Base-by-base conservation (phyloP, 495 filamentous ascomycete species). In the Sabuloglossum arenarium region DNA sequence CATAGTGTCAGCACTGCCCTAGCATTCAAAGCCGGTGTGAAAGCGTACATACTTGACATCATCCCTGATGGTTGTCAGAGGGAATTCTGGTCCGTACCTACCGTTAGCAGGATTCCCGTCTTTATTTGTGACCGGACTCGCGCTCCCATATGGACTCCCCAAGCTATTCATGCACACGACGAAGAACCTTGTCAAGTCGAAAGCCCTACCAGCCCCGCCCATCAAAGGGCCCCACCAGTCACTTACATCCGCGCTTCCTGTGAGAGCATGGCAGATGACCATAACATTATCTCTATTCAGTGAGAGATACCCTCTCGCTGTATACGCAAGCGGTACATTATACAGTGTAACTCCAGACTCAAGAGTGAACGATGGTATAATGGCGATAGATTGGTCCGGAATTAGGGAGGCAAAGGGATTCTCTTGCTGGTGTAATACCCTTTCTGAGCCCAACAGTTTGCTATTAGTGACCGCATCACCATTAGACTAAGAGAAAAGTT, bases 191-290 rank as follows among this genome's bases (percentile, higher is more conserved):
- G 86, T 85, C 12, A 81, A 79, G 67, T 98, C 91, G 63, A 98
- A 97, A 1, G 89, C 90, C 61, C 85, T 83, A 31, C 90, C 89
- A 53, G 84, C 77, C 9, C 88, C 86, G 28, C 88, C 88, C 9
- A 97, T 78, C 23, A 98, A 75, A 19, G 91, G 91, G 6, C 91
- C 91, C 91, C 91, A 98, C 91, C 91, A 98, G 70, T 98, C 91
- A 58, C 79, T 78, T 28, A 96, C 91, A 71, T 98, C 91, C 56
- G 91, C 88, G 61, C 89, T 95, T 52, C 91, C 91, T 34, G 91
- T 94, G 61, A 98, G 70, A 42, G 91, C 91, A 71, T 98, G 91
- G 68, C 91, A 98, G 61, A 98, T 94, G 53, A 98, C 83, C 80
- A 98, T 81, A 55, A 76, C 87, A 79, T 98, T 98, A 71, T 94